Conservation (phyloP, 1,139 yeast genomes). For the Trichomonascaceae sp. region DNA sequence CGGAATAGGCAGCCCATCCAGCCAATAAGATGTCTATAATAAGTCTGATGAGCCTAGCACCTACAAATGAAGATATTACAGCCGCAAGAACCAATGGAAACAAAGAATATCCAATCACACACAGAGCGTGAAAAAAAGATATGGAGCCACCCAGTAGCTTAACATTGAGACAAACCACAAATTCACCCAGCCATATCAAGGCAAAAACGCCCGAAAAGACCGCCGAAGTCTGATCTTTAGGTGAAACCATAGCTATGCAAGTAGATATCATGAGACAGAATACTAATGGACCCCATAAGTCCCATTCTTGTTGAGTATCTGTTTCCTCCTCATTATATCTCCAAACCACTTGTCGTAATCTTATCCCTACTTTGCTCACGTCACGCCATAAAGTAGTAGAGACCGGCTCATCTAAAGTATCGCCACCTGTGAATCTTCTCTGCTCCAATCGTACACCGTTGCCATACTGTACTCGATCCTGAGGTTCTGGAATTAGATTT, state of each 20-base stretch:
- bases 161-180: slow-evolving; percentile 55
- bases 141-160: slow-evolving; percentile 71
- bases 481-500: slow-evolving; percentile 7
- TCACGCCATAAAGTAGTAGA: slow-evolving; percentile 63
- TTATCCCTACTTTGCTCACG: slow-evolving; percentile 54
- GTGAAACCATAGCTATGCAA: slow-evolving; percentile 39
- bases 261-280: slow-evolving; percentile 63
- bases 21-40: slow-evolving; percentile 48
- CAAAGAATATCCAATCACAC: slow-evolving; percentile 75
- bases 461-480: slow-evolving; percentile 11
- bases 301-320: slow-evolving; percentile 53
- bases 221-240: slow-evolving; percentile 36
- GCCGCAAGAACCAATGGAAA: slow-evolving; percentile 73
- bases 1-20: slow-evolving; percentile 72
- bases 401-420: slow-evolving; percentile 81
- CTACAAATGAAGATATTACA: slow-evolving; percentile 50
- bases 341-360: slow-evolving; percentile 68
- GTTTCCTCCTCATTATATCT: slow-evolving; percentile 18
- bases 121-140: slow-evolving; percentile 69
- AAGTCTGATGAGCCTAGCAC: slow-evolving; percentile 51
- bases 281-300: slow-evolving; percentile 82
- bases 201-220: slow-evolving; percentile 63
- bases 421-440: slow-evolving; percentile 74
- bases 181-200: slow-evolving; percentile 50
- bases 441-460: slow-evolving; percentile 55